Conservation (phyloP, 495 filamentous ascomycete species). For the Aspergillus affinis region DNA sequence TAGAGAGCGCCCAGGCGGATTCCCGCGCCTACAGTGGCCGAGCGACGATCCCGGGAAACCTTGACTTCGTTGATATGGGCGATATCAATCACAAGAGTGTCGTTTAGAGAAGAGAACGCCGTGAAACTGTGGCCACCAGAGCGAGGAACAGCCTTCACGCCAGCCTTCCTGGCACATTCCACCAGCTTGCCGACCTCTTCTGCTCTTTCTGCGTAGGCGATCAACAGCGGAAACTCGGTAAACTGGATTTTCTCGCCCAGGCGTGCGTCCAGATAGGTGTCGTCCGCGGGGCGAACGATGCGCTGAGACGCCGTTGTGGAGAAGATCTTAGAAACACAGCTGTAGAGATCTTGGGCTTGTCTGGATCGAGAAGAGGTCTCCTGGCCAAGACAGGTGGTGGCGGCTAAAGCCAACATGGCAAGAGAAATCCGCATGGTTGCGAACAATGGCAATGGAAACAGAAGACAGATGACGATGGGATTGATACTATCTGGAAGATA, state of each 20-base stretch:
- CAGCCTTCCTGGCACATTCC: background rate
- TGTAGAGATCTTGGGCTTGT: background rate
- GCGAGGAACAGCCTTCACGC: background rate
- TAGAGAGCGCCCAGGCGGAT: background rate
- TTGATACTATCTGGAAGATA: background rate
- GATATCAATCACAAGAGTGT: slow-evolving; percentile 1
- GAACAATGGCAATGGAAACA: background rate
- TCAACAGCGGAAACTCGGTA: background rate
- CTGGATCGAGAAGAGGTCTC: background rate
- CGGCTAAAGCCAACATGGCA: background rate
- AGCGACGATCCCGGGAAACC: background rate
- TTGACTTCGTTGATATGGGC: slow-evolving; percentile 1
- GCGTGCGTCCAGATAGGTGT: background rate
- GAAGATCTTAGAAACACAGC: background rate
- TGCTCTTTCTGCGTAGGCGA: background rate
- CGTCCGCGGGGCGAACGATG: background rate
- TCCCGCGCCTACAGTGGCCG: background rate
- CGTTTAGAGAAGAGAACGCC: background rate
- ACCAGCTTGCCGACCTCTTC: background rate
- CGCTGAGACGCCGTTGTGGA: background rate
- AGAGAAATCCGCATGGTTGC: background rate
- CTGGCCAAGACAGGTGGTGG: background rate
- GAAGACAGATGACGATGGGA: background rate
- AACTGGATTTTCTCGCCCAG: background rate
- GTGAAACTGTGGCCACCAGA: background rate